These are phyloP conservation scores for Coemansia sp. DNA, from an alignment of 192 early-diverging fungal species.

Conservation along the genomic window DNA sequence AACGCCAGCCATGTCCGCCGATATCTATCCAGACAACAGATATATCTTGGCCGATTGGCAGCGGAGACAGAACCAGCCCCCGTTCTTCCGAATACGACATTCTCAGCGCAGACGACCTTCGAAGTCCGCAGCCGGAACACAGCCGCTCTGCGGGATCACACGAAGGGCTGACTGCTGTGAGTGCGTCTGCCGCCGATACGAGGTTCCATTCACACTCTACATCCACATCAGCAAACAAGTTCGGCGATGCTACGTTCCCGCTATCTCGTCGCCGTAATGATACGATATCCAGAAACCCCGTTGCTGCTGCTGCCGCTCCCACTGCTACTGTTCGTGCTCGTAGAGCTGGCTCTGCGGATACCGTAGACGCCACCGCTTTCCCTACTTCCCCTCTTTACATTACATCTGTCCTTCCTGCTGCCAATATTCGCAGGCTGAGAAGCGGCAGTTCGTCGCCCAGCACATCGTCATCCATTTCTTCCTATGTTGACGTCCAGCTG, in stretches of 20 bases:
- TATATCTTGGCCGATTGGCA: constrained; percentile 49
- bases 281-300: constrained; percentile 18
- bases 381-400: constrained; percentile 1
- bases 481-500: constrained; percentile 26
- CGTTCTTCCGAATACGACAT: constrained; percentile 35
- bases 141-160: constrained; percentile 2
- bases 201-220: neutral
- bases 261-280: constrained; percentile 26
- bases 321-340: constrained; percentile 10
- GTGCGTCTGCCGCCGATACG: constrained; percentile 1
- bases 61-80: constrained; percentile 29
- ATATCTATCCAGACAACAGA: constrained; percentile 44
- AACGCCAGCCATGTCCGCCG: constrained; percentile 37
- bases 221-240: constrained; percentile 5
- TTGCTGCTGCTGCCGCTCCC: constrained; percentile 5
- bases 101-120: constrained; percentile 24
- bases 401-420: constrained; percentile 16
- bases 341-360: constrained; percentile 15
- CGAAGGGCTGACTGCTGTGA: neutral
- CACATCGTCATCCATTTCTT: constrained; percentile 31
- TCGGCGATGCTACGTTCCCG: constrained; percentile 16
- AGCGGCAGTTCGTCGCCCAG: constrained; percentile 14
- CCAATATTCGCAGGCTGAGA: neutral
- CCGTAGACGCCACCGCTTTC: constrained; percentile 6
- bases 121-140: constrained; percentile 6